Percentiles rank a stretch among this genome's conserved stretches.
Conservation (phyloP, 805 yeast species). For the Scheffersomyces lignosus region DNA sequence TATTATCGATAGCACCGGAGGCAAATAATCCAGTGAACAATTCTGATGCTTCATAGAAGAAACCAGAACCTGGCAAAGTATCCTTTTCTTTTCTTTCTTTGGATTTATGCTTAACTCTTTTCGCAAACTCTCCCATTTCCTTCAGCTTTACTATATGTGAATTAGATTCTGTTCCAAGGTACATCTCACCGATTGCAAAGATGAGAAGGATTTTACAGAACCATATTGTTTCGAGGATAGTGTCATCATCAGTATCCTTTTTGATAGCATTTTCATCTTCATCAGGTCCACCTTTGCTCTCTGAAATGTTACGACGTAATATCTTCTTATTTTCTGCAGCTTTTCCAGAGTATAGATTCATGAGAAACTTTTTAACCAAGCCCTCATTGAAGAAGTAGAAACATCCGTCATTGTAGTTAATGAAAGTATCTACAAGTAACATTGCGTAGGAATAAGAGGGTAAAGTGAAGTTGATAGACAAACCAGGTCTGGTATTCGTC, state of each 20-base stretch:
- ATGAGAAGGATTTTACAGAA: conserved; percentile 72
- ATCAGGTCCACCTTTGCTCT: conserved; percentile 22
- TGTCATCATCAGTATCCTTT: conserved; percentile 48
- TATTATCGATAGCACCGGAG: conserved; percentile 76
- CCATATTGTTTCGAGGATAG: conserved; percentile 76
- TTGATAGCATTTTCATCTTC: conserved; percentile 42
- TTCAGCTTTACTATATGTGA: conserved; percentile 49
- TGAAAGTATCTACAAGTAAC: conserved; percentile 70
- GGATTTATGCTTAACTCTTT: conserved; percentile 10
- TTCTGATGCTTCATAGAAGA: conserved; percentile 78
- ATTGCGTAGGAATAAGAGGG: conserved; percentile 79
- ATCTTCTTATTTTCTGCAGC: conserved; percentile 38
- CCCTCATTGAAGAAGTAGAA: conserved; percentile 86
- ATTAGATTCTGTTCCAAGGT: conserved; percentile 71
- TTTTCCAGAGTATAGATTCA: conserved; percentile 59
- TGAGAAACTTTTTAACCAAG: conserved; percentile 62
- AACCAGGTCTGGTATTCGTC: conserved; percentile 65
- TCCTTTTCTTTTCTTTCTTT: conserved; percentile 18
- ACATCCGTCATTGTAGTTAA: conserved; percentile 80
- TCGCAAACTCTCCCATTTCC: conserved; percentile 9
- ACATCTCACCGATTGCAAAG: conserved; percentile 82
- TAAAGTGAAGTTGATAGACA: conserved; percentile 66
- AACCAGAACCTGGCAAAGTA: conserved; percentile 75
- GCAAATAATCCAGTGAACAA: conserved; percentile 75
- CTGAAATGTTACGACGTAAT: conserved; percentile 32